These are phyloP conservation scores for Zygoascus sp. DNA, from an alignment of 1,139 yeast species.

Conservation along the genomic window DNA sequence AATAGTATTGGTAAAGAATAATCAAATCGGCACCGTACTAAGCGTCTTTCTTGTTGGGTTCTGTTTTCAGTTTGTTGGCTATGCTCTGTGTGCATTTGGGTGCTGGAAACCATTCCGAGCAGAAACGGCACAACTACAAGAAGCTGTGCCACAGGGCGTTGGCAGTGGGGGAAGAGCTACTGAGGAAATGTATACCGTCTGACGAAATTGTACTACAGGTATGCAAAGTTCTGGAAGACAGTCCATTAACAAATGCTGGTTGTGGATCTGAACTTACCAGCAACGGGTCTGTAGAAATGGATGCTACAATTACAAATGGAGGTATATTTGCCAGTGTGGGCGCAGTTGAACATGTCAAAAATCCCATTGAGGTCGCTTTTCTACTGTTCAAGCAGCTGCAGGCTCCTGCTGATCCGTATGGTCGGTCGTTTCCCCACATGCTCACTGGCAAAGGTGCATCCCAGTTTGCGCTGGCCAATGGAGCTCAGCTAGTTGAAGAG, in stretches of 20 bases:
- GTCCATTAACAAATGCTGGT: constrained; percentile 53
- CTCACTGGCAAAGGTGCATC: constrained; percentile 36
- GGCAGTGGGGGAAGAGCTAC: constrained; percentile 23
- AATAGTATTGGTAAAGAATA: background rate
- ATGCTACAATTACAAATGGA: constrained; percentile 38
- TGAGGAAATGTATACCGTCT: constrained; percentile 10
- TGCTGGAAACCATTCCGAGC: constrained; percentile 33
- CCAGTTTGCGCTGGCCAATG: constrained; percentile 1
- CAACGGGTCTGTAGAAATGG: constrained; percentile 50
- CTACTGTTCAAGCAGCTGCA: constrained; percentile 17
- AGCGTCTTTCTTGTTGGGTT: too few relatives aligned
- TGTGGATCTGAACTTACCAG: constrained; percentile 49
- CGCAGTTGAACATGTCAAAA: constrained; percentile 28
- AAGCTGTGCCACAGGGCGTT: constrained; percentile 24
- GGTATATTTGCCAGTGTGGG: constrained; percentile 31
- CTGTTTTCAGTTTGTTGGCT: too few relatives aligned
- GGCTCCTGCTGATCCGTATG: constrained; percentile 21
- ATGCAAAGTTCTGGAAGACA: constrained; percentile 41
- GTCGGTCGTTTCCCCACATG: constrained; percentile 34
- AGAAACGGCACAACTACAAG: constrained; percentile 19
- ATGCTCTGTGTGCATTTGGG: constrained; percentile 34
- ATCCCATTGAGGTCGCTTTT: constrained; percentile 32
- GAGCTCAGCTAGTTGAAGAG: background rate
- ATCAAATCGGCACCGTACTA: too few relatives aligned
- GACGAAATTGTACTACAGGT: constrained; percentile 24